These are phyloP conservation scores for Tulasnella sp. DNA, from an alignment of 768 basidiomycete species.

Conservation along the genomic window DNA sequence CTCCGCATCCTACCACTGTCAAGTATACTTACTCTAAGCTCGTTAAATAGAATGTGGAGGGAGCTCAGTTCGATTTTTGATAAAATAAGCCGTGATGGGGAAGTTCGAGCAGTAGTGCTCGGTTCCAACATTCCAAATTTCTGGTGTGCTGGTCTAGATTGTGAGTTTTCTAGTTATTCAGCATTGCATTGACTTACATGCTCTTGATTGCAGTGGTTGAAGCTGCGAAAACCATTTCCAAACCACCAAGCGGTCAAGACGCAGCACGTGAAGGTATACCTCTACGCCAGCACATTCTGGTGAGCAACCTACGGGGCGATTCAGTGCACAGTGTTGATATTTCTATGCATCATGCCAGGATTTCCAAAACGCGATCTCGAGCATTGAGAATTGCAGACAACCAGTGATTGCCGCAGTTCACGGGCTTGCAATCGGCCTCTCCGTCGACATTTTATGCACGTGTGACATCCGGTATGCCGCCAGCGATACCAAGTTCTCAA, in stretches of 20 bases:
- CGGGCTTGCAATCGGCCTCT: conserved; percentile 61
- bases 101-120: conserved; percentile 60
- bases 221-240: conserved; percentile 4
- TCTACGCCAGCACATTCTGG: conserved; percentile 35
- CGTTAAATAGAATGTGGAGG: conserved; percentile 47
- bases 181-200: background rate
- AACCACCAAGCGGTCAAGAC: conserved; percentile 27
- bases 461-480: conserved; percentile 75
- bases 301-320: conserved; percentile 13
- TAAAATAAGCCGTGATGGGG: conserved; percentile 35
- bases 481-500: conserved; percentile 45
- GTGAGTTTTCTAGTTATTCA: conserved; percentile 30
- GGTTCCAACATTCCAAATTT: conserved; percentile 55
- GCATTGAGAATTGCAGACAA: conserved; percentile 53
- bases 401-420: conserved; percentile 78
- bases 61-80: conserved; percentile 55
- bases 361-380: conserved; percentile 60
- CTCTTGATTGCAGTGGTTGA: background rate
- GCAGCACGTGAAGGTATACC: conserved; percentile 40
- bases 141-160: conserved; percentile 75
- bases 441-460: conserved; percentile 57
- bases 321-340: background rate
- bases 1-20: background rate
- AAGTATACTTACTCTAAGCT: background rate
- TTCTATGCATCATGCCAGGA: conserved; percentile 21